phyloP scores from a whole-genome alignment of 1,284 basidiomycete species.

The Fistulina hepatica region DNA sequence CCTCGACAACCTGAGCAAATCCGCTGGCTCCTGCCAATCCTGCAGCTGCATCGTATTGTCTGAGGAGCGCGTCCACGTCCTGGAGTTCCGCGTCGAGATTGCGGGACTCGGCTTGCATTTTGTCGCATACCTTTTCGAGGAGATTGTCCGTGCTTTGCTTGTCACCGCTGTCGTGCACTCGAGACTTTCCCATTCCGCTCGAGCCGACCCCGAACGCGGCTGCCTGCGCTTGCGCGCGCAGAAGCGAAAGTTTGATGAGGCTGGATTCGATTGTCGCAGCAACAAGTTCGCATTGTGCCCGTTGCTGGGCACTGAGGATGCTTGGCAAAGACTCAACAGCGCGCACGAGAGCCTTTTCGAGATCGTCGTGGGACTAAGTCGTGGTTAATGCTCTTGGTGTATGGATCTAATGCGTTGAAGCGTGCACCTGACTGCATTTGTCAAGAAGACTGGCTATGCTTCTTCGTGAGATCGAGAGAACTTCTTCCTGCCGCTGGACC shows the following conservation, averaged over 20 bases:
- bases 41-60: constrained; percentile 32
- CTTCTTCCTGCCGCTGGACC: too few species aligned
- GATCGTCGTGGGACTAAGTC: too few species aligned
- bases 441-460: too few species aligned
- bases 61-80: constrained; percentile 26
- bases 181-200: constrained; percentile 10
- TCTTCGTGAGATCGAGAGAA: too few species aligned
- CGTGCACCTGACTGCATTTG: too few species aligned
- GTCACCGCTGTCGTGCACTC: not conserved
- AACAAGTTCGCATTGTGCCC: constrained; percentile 31
- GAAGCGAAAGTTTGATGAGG: constrained; percentile 36
- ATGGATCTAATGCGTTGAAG: too few species aligned
- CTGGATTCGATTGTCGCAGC: constrained; percentile 34
- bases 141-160: constrained; percentile 9
- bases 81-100: constrained; percentile 21
- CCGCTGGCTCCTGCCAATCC: constrained; percentile 27
- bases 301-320: too few species aligned
- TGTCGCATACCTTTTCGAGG: constrained; percentile 24
- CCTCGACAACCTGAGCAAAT: constrained; percentile 37
- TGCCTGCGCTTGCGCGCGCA: constrained; percentile 29
- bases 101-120: constrained; percentile 26
- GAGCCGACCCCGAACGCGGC: constrained; percentile 29
- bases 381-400: too few species aligned
- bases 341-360: too few species aligned
- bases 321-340: too few species aligned